Conservation (phyloP, 2,329 filamentous ascomycete species). For the Tolypocladium tundrense region DNA sequence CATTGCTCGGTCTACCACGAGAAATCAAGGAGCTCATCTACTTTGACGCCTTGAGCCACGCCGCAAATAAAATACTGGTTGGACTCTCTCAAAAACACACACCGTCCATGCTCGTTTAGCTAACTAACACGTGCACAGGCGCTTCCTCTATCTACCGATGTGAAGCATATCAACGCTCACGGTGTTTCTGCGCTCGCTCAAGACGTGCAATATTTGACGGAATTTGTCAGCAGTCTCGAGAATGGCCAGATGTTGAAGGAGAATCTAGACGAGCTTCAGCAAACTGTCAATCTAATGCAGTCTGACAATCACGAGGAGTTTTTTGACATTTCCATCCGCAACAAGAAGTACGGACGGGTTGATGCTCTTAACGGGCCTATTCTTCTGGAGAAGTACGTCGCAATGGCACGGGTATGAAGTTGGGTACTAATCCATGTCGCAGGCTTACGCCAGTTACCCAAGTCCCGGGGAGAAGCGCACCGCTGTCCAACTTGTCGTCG, state of each 20-base stretch:
- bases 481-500: conserved; percentile 63
- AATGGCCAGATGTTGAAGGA: conserved; percentile 77
- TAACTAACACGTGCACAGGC: conserved; percentile 33
- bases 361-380: conserved; percentile 83
- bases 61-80: conserved; percentile 74
- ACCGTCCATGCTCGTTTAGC: neutral
- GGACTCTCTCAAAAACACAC: neutral
- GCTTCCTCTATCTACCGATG: conserved; percentile 66
- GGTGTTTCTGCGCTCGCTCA: conserved; percentile 71
- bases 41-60: conserved; percentile 89
- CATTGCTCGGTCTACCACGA: conserved; percentile 80
- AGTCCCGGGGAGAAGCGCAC: conserved; percentile 47
- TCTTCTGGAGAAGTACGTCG: conserved; percentile 75
- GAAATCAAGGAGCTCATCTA: conserved; percentile 98
- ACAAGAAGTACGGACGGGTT: conserved; percentile 89
- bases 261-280: conserved; percentile 84
- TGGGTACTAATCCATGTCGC: conserved; percentile 13
- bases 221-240: conserved; percentile 79
- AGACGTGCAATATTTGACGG: conserved; percentile 73
- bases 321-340: conserved; percentile 80
- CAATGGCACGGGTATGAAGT: neutral
- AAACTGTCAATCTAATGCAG: conserved; percentile 83
- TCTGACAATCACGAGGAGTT: conserved; percentile 92
- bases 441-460: conserved; percentile 57
- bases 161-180: conserved; percentile 79